Percentiles rank a stretch among this genome's conserved stretches.
These are phyloP conservation scores for Beauveria brongniartii DNA, from an alignment of 2,329 filamentous ascomycete species.

Conservation along the genomic window DNA sequence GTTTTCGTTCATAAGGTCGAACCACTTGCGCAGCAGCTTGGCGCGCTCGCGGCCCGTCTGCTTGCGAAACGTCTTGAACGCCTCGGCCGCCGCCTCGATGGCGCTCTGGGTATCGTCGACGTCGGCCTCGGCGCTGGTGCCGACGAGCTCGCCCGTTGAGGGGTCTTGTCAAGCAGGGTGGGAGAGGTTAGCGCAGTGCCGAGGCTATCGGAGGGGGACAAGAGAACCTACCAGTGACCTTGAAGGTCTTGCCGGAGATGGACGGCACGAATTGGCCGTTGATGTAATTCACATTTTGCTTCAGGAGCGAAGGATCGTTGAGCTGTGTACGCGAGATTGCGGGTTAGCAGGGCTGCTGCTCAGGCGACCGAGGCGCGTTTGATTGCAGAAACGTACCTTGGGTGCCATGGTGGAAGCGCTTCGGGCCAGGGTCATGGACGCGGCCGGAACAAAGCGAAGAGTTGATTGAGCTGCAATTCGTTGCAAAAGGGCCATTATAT, in stretches of 20 bases:
- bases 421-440: constrained; percentile 23
- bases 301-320: constrained; percentile 74
- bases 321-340: constrained; percentile 39
- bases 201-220: not conserved
- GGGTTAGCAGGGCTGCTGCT: not conserved
- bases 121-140: constrained; percentile 77
- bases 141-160: constrained; percentile 71
- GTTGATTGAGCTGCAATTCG: constrained; percentile 22
- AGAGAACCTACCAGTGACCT: constrained; percentile 56
- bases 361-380: not conserved
- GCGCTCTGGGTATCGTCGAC: constrained; percentile 69
- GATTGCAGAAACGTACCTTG: constrained; percentile 26
- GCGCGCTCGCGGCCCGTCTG: constrained; percentile 68
- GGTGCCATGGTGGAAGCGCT: constrained; percentile 41
- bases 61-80: constrained; percentile 62
- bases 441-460: constrained; percentile 22
- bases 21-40: constrained; percentile 70
- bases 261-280: constrained; percentile 89
- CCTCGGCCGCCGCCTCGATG: constrained; percentile 73
- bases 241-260: constrained; percentile 83
- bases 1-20: constrained; percentile 71
- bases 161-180: constrained; percentile 52
- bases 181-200: not conserved
- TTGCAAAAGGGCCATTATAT: constrained; percentile 25
- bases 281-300: constrained; percentile 73